Evolutionary conservation across 139 green algal species (phyloP).

Genomic region (Coccomyxa sp.): DNA sequence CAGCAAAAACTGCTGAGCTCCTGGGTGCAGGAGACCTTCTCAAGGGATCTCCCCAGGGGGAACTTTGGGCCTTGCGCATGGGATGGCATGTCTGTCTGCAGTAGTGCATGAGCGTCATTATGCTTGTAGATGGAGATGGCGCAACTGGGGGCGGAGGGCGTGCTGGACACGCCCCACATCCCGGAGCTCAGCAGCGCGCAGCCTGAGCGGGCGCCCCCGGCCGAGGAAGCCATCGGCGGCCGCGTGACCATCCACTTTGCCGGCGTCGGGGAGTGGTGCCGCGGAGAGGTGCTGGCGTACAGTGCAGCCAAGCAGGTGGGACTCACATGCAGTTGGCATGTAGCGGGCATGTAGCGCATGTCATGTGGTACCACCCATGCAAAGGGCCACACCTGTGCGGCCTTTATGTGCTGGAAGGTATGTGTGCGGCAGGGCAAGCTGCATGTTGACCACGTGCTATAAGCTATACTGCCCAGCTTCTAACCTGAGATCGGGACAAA

Average conservation of each 20-base stretch:
- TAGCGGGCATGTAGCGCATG: neutral
- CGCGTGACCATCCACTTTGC: constrained; percentile 1
- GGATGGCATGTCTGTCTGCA: neutral
- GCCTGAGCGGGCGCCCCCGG: neutral
- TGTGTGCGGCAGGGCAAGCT: neutral
- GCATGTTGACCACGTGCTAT: too few species aligned
- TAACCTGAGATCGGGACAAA: too few species aligned
- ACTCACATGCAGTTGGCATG: neutral
- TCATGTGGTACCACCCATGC: too few species aligned
- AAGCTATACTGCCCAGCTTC: too few species aligned
- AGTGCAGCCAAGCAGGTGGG: neutral
- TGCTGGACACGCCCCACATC: neutral
- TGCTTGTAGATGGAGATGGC: neutral
- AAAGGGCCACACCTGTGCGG: too few species aligned
- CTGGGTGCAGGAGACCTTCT: too few species aligned
- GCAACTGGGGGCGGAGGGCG: neutral
- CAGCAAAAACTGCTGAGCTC: too few species aligned
- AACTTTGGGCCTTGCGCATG: too few species aligned
- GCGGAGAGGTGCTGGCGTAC: constrained; percentile 11
- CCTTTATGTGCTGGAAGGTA: neutral
- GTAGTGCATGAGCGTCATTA: neutral
- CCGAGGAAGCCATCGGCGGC: neutral
- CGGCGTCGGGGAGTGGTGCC: neutral
- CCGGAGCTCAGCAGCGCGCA: neutral
- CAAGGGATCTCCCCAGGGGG: too few species aligned